Percentiles rank a stretch among this genome's conserved stretches.
Conservation (phyloP, 139 green algal species). For the Chloropicon primus region DNA sequence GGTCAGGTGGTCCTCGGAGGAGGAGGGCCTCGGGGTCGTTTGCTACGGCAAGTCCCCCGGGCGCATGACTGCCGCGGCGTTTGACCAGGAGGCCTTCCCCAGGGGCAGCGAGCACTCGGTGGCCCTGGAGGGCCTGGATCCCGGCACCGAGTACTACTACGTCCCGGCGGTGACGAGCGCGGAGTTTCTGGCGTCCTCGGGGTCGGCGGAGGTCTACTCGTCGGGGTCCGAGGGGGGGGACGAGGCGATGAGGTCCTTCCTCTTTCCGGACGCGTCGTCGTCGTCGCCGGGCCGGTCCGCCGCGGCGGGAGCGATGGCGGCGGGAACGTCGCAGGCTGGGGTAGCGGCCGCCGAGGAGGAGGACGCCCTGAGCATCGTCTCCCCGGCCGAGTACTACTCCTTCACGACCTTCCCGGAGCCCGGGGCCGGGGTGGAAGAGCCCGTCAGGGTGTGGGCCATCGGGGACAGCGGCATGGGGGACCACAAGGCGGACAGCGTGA, state of each 20-base stretch:
- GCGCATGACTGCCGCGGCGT: not conserved
- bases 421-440: too few relatives aligned
- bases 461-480: slow-evolving; percentile 1
- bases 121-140: not conserved
- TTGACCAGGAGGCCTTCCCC: not conserved
- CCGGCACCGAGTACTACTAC: not conserved
- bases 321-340: too few relatives aligned
- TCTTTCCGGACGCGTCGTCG: too few relatives aligned
- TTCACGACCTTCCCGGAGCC: not conserved
- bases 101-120: not conserved
- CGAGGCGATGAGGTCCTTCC: not conserved
- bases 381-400: not conserved
- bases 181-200: not conserved
- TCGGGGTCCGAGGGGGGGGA: not conserved
- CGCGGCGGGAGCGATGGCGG: too few relatives aligned
- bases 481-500: not conserved
- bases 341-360: not conserved
- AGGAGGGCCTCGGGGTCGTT: not conserved
- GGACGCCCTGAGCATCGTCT: not conserved
- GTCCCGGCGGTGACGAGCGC: not conserved
- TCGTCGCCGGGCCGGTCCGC: too few relatives aligned
- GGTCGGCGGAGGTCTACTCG: not conserved
- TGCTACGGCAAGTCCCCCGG: not conserved
- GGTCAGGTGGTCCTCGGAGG: not conserved
- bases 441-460: not conserved